Percentiles rank a stretch among this genome's conserved stretches.
These are phyloP conservation scores for Curvularia eragrostidis DNA, from an alignment of 2,329 filamentous ascomycete genomes.

Conservation along the genomic window DNA sequence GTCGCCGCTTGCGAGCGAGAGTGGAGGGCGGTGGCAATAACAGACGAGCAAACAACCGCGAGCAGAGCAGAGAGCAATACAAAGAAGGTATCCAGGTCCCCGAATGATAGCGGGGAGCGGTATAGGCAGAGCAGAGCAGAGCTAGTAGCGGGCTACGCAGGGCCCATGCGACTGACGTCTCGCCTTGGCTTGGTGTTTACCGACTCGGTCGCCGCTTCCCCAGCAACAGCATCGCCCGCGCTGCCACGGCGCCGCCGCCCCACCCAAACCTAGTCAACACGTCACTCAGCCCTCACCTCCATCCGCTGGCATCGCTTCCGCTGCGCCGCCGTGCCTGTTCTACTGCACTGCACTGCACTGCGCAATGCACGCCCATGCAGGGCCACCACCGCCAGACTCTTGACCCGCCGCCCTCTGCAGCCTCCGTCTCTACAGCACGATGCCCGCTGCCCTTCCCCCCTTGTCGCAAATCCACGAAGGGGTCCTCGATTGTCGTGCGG, in stretches of 20 bases:
- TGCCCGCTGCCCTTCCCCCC: background rate
- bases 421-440: background rate
- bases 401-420: background rate
- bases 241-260: conserved; percentile 12
- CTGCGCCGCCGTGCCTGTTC: background rate
- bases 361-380: background rate
- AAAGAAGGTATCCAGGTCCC: conserved; percentile 17
- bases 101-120: conserved; percentile 26
- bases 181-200: conserved; percentile 26
- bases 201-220: conserved; percentile 27
- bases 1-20: conserved; percentile 16
- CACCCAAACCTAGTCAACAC: conserved; percentile 22
- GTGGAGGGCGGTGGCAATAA: conserved; percentile 19
- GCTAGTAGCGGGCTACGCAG: conserved; percentile 19
- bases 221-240: conserved; percentile 30
- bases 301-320: background rate
- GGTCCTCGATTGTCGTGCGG: background rate
- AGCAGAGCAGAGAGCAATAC: conserved; percentile 8
- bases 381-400: background rate
- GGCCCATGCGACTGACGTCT: conserved; percentile 26
- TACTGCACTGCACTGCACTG: background rate
- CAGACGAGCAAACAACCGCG: background rate
- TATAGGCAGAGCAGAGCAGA: conserved; percentile 18
- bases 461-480: background rate
- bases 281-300: conserved; percentile 22